Conservation (phyloP, 257 asterid genomes). For the Fraxinus cuspidata region DNA sequence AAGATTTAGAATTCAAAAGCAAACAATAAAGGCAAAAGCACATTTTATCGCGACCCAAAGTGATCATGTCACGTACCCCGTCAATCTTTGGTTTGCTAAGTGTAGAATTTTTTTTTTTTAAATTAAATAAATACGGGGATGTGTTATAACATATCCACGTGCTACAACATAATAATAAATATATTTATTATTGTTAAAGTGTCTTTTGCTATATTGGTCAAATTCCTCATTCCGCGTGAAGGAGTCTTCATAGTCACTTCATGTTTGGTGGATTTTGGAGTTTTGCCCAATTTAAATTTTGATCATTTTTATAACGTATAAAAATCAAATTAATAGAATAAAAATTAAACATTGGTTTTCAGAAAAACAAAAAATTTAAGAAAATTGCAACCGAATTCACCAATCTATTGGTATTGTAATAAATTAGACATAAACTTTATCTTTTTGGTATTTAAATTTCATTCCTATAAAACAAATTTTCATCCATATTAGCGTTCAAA, state of each 20-base stretch:
- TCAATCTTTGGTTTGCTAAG: background rate
- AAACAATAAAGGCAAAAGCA: background rate
- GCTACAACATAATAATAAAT: background rate
- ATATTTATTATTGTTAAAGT: no score
- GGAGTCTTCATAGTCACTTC: background rate
- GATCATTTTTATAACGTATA: no score
- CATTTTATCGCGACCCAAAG: background rate
- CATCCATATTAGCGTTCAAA: no score
- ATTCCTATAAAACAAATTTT: no score
- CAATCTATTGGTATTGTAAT: no score
- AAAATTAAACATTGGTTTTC: no score
- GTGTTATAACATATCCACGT: background rate
- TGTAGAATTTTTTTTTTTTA: background rate
- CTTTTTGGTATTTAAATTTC: no score
- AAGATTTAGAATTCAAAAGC: background rate
- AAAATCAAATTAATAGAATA: no score
- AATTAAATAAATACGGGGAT: background rate
- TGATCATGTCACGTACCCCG: background rate
- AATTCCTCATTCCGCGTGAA: background rate
- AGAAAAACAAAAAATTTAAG: no score
- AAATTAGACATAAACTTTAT: no score
- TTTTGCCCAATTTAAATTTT: background rate
- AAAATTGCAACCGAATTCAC: no score
- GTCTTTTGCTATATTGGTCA: background rate
- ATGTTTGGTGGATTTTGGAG: background rate